These are phyloP conservation scores for Calonectria multiphialidica DNA, from an alignment of 2,329 filamentous ascomycete genomes.

Conservation along the genomic window DNA sequence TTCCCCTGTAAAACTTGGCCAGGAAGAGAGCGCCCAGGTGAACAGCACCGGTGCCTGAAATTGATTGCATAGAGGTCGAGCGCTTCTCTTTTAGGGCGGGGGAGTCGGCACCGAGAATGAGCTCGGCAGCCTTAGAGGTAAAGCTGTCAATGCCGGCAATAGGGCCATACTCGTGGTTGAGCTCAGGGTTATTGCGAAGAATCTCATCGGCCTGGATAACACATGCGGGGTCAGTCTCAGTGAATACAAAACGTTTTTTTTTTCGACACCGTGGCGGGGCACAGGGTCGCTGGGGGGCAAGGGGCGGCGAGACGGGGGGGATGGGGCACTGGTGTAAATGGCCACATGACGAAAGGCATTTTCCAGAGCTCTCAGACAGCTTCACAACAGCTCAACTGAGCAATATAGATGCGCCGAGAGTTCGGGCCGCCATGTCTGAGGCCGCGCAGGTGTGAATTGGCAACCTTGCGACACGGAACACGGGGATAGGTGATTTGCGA, in stretches of 20 bases:
- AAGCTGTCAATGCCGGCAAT: slow-evolving; percentile 91
- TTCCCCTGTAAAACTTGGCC: slow-evolving; percentile 85
- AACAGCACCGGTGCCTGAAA: slow-evolving; percentile 96
- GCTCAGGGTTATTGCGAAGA: slow-evolving; percentile 86
- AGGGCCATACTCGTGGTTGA: slow-evolving; percentile 98
- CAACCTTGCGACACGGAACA: slow-evolving; percentile 17
- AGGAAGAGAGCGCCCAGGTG: slow-evolving; percentile 96
- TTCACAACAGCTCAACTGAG: slow-evolving; percentile 18
- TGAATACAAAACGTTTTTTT: slow-evolving; percentile 18
- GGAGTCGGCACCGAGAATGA: slow-evolving; percentile 85
- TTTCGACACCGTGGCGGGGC: slow-evolving; percentile 22
- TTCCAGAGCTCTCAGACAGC: slow-evolving; percentile 21
- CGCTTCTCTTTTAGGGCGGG: slow-evolving; percentile 88
- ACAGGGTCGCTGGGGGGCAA: slow-evolving; percentile 29
- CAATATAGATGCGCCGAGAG: slow-evolving; percentile 5
- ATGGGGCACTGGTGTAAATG: slow-evolving; percentile 27
- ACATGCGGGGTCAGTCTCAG: slow-evolving; percentile 39
- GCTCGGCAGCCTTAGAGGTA: slow-evolving; percentile 89
- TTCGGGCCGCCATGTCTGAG: slow-evolving; percentile 8
- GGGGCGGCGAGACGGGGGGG: slow-evolving; percentile 25
- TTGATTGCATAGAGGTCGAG: slow-evolving; percentile 86
- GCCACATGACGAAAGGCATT: slow-evolving; percentile 37
- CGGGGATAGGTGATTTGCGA: slow-evolving; percentile 2
- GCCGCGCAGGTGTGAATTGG: slow-evolving; percentile 19
- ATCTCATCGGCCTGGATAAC: slow-evolving; percentile 84